phyloP scores from a whole-genome alignment of 495 filamentous ascomycete genomes.

The Neurospora sp. region DNA sequence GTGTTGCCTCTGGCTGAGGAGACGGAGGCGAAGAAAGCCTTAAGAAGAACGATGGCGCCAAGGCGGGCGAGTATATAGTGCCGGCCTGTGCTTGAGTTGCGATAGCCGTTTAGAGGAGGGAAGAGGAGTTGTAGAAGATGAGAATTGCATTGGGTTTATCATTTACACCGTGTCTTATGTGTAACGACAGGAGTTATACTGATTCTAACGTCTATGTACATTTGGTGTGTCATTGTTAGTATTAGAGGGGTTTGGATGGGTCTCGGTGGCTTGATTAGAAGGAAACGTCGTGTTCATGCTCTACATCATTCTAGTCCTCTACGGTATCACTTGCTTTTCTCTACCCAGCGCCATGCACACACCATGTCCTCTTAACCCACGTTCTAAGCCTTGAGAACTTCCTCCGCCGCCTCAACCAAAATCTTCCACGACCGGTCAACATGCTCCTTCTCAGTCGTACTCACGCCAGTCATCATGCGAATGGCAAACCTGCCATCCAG shows the following conservation, averaged over 20 bases:
- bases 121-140: not conserved
- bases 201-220: not conserved
- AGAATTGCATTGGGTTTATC: not conserved
- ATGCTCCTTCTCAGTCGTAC: conserved; percentile 58
- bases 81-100: not conserved
- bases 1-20: conserved; percentile 57
- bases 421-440: conserved; percentile 70
- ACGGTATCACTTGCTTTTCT: not conserved
- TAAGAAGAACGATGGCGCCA: conserved; percentile 89
- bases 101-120: not conserved
- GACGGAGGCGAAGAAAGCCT: conserved; percentile 77
- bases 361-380: not conserved
- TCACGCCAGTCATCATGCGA: conserved; percentile 63
- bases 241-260: not conserved
- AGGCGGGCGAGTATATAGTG: conserved; percentile 76
- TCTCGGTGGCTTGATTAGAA: not conserved
- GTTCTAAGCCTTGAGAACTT: conserved; percentile 23
- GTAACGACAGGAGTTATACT: not conserved
- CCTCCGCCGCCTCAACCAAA: conserved; percentile 58
- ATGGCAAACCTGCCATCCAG: conserved; percentile 73
- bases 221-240: not conserved
- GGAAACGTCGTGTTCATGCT: not conserved
- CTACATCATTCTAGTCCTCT: not conserved
- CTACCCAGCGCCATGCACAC: not conserved
- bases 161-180: not conserved